These are phyloP conservation scores for Cephalotrichum gorgonifer DNA, from an alignment of 2,329 filamentous ascomycete genomes.

Conservation along the genomic window DNA sequence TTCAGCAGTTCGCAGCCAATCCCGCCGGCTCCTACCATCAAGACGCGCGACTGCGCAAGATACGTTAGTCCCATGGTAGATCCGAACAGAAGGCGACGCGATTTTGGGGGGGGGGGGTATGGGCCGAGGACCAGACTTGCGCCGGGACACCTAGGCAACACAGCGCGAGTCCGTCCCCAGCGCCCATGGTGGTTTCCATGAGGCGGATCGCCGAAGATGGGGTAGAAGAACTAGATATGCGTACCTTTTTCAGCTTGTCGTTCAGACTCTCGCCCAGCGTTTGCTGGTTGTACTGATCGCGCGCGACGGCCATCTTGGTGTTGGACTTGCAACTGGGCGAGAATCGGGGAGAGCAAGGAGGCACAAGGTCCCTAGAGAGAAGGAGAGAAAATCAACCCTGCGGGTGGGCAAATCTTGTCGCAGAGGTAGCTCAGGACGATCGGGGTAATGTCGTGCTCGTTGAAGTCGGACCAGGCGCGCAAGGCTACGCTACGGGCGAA, in stretches of 20 bases:
- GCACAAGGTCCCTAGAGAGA: neutral
- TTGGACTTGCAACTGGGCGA: no score
- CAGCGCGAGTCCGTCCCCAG: neutral
- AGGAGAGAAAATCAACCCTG: neutral
- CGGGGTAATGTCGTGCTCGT: neutral
- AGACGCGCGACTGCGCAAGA: slow-evolving; percentile 61
- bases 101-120: neutral
- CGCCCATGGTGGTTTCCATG: no score
- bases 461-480: neutral
- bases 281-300: slow-evolving; percentile 49
- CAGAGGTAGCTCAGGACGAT: neutral
- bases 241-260: slow-evolving; percentile 58
- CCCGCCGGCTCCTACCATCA: slow-evolving; percentile 92
- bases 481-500: neutral
- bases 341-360: neutral
- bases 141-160: neutral
- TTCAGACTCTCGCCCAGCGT: slow-evolving; percentile 59
- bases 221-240: slow-evolving; percentile 10
- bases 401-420: neutral
- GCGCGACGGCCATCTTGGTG: slow-evolving; percentile 15
- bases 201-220: no score
- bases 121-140: neutral
- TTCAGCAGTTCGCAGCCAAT: slow-evolving; percentile 98
- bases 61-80: slow-evolving; percentile 9
- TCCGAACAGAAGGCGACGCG: neutral